Percentiles rank a stretch among this genome's conserved stretches.
Conservation (phyloP, 1,284 basidiomycete genomes). For the Bondarzewia mesenterica region DNA sequence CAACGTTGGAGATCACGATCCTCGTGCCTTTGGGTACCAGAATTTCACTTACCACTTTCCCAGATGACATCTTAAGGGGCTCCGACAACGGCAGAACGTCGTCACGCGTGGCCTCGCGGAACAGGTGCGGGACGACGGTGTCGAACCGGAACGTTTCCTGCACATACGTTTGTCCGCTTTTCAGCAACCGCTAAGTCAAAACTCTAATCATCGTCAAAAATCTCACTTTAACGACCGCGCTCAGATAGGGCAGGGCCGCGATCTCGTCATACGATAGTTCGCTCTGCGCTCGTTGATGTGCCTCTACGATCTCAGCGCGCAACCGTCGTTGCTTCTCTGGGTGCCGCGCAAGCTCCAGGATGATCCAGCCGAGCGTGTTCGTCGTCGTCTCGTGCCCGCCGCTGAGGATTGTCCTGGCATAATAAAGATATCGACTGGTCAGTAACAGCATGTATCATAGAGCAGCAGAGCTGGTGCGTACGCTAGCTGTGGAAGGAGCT, state of each 20-base stretch:
- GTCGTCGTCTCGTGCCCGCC: slow-evolving; percentile 50
- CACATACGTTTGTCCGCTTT: not conserved
- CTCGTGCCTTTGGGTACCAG: slow-evolving; percentile 25
- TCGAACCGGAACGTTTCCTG: slow-evolving; percentile 25
- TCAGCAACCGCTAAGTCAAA: not conserved
- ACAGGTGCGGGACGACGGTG: slow-evolving; percentile 18
- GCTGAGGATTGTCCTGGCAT: slow-evolving; percentile 28
- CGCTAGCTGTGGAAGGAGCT: slow-evolving; percentile 49
- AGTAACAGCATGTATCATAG: not conserved
- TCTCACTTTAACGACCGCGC: slow-evolving; percentile 42
- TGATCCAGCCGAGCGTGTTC: slow-evolving; percentile 31
- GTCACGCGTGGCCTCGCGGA: slow-evolving; percentile 19
- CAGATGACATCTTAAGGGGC: slow-evolving; percentile 15
- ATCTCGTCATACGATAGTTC: slow-evolving; percentile 33
- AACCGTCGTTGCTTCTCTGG: slow-evolving; percentile 30
- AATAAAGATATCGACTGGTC: not conserved
- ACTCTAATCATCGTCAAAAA: not conserved
- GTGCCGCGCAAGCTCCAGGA: slow-evolving; percentile 33
- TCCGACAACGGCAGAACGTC: slow-evolving; percentile 25
- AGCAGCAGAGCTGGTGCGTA: slow-evolving; percentile 12
- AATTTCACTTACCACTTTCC: slow-evolving; percentile 25
- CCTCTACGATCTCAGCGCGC: slow-evolving; percentile 29
- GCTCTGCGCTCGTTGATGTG: slow-evolving; percentile 11
- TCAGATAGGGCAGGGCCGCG: slow-evolving; percentile 43
- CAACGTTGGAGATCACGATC: slow-evolving; percentile 26